Conservation (phyloP, 1,284 basidiomycete species). For the Afroboletus lepidellus region DNA sequence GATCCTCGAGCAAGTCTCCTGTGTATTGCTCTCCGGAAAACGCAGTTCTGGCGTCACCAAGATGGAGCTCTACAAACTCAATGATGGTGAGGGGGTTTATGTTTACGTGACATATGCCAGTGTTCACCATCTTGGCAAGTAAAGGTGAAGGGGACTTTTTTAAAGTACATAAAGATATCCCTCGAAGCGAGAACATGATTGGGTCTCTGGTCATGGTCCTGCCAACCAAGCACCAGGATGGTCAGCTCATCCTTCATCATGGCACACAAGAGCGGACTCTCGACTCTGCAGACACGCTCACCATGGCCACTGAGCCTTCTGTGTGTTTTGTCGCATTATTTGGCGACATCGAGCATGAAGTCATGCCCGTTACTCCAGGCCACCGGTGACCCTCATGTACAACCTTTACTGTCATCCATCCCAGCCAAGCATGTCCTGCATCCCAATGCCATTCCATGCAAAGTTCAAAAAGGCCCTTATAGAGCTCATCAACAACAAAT, state of each 20-base stretch:
- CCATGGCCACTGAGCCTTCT: constrained; percentile 11
- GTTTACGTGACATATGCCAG: not conserved
- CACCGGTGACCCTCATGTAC: not conserved
- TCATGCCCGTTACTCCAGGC: not conserved
- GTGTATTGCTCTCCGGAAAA: constrained; percentile 18
- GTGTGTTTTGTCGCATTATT: constrained; percentile 22
- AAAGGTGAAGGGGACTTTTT: constrained; percentile 13
- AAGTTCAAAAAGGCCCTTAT: not conserved
- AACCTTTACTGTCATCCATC: not conserved
- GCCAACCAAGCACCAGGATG: constrained; percentile 39
- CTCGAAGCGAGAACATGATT: constrained; percentile 35
- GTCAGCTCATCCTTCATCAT: constrained; percentile 35
- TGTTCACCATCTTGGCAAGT: too few relatives aligned
- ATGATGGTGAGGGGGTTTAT: constrained; percentile 6
- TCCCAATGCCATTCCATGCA: not conserved
- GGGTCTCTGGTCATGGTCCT: constrained; percentile 42
- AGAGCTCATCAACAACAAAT: not conserved
- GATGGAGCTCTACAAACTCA: constrained; percentile 35
- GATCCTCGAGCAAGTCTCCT: not conserved
- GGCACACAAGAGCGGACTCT: constrained; percentile 28
- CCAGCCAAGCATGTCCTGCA: not conserved
- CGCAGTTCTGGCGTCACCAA: constrained; percentile 32
- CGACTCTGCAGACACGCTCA: constrained; percentile 16
- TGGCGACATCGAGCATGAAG: not conserved
- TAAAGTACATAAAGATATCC: constrained; percentile 33